These are phyloP conservation scores for Sphaerosporella brunnea DNA, from an alignment of 495 filamentous ascomycete species.

Conservation along the genomic window DNA sequence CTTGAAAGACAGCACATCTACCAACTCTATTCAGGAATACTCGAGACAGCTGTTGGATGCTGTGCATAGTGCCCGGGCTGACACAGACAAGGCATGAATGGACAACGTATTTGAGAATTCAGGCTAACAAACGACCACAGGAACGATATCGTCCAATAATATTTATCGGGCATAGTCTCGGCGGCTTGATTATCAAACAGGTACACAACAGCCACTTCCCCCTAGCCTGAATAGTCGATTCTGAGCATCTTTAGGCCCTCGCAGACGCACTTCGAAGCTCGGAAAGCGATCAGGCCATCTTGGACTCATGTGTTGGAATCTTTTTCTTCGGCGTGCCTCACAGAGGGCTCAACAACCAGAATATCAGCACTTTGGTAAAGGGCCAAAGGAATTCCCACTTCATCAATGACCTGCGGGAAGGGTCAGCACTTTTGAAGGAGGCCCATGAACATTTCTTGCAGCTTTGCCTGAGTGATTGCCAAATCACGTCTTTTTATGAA, in stretches of 20 bases:
- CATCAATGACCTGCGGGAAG: constrained; percentile 4
- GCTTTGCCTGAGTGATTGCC: not conserved
- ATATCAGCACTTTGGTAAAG: constrained; percentile 3
- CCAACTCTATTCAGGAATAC: not conserved
- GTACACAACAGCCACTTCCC: constrained; percentile 3
- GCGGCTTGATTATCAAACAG: constrained; percentile 20
- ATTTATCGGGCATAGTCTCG: constrained; percentile 27
- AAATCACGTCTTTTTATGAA: constrained; percentile 2
- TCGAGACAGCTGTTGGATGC: not conserved
- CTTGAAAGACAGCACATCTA: not conserved
- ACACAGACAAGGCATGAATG: not conserved
- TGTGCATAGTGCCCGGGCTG: not conserved
- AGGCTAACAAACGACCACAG: not conserved
- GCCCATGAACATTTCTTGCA: not conserved
- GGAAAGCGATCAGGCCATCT: not conserved
- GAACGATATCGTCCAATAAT: constrained; percentile 20
- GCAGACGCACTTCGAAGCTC: constrained; percentile 1
- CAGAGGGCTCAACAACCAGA: constrained; percentile 4
- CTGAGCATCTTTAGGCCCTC: not conserved
- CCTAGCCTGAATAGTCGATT: not conserved
- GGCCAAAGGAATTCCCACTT: constrained; percentile 3
- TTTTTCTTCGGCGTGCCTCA: constrained; percentile 13
- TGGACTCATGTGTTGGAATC: constrained; percentile 8
- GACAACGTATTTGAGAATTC: not conserved
- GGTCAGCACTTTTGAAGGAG: constrained; percentile 5